phyloP scores from a whole-genome alignment of 2,329 filamentous ascomycete genomes.

The Arthroderma sp. region DNA sequence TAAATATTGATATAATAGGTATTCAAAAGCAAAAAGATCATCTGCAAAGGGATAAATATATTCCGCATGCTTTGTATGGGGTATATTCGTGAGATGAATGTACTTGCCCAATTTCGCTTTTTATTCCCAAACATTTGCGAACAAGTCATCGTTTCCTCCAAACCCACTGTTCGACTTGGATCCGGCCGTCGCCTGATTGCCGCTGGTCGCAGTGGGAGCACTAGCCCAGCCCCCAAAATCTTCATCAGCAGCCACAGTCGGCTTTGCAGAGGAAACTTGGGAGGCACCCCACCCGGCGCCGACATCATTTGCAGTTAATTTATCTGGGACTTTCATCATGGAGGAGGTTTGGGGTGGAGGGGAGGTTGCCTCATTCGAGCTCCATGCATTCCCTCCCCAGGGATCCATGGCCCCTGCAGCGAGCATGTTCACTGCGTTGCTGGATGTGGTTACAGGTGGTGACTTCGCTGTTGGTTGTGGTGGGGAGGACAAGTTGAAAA shows the following conservation, averaged over 20 bases:
- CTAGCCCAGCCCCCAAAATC: constrained; percentile 95
- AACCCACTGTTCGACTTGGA: constrained; percentile 45
- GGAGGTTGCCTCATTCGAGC: constrained; percentile 43
- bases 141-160: constrained; percentile 63
- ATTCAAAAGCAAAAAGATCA: too few relatives aligned
- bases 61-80: too few relatives aligned
- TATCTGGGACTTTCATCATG: constrained; percentile 31
- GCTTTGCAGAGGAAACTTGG: constrained; percentile 22
- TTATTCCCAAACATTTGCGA: constrained; percentile 81
- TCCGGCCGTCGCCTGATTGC: constrained; percentile 14
- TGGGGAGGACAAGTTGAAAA: constrained; percentile 64
- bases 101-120: neutral
- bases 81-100: too few relatives aligned
- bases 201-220: constrained; percentile 44
- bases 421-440: constrained; percentile 30
- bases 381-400: constrained; percentile 84
- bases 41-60: too few relatives aligned
- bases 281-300: constrained; percentile 49
- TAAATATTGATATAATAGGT: too few relatives aligned
- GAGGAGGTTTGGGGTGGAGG: constrained; percentile 32
- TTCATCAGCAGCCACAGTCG: constrained; percentile 64
- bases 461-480: constrained; percentile 20
- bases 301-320: constrained; percentile 47
- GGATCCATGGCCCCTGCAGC: constrained; percentile 46
- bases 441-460: constrained; percentile 17